Base-by-base conservation (phyloP, 2,329 filamentous ascomycete genomes). In the Colletotrichum sp. region DNA sequence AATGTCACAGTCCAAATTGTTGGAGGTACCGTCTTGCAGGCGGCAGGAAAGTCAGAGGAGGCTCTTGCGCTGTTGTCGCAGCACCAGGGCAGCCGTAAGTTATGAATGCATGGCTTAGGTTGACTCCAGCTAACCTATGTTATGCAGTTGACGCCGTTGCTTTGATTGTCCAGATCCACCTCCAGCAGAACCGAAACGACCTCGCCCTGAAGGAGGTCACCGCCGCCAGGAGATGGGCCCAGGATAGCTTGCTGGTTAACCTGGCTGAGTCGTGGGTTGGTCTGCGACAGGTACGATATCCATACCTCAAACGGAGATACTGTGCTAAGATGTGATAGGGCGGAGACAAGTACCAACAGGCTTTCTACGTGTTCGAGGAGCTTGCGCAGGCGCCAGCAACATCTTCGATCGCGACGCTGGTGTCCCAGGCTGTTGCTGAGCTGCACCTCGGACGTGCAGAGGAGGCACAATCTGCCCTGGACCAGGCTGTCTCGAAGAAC, bases 331-430 rank as follows among this genome's bases (percentile, higher is more conserved):
- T 36, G 39, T 8, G 70, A 30, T 77, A 98, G 94, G 96, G 96
- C 82, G 96, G 96, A 79, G 96, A 98, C 80, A 97, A 95, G 84
- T 99, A 99, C 86, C 97, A 99, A 83, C 95, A 97, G 82, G 94
- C 96, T 21, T 99, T 98, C 86, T 99, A 99, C 89, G 96, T 99
- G 77, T 99, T 95, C 82, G 96, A 99, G 86, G 97, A 99, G 86
- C 92, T 99, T 65, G 96, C 97, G 6, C 95, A 98, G 83, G 94
- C 95, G 32, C 94, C 96, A 4, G 93, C 95, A 36, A 96, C 95
- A 21, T 93, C 95, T 65, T 95, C 95, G 18, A 90, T 93, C 69
- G 90, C 93, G 79, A 94, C 92, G 21, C 91, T 98, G 71, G 92
- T 98, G 77, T 94, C 95, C 24, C 97, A 99, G 87, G 96, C 96